phyloP scores from a whole-genome alignment of 2,329 filamentous ascomycete genomes.

The Colletotrichum sp. region DNA sequence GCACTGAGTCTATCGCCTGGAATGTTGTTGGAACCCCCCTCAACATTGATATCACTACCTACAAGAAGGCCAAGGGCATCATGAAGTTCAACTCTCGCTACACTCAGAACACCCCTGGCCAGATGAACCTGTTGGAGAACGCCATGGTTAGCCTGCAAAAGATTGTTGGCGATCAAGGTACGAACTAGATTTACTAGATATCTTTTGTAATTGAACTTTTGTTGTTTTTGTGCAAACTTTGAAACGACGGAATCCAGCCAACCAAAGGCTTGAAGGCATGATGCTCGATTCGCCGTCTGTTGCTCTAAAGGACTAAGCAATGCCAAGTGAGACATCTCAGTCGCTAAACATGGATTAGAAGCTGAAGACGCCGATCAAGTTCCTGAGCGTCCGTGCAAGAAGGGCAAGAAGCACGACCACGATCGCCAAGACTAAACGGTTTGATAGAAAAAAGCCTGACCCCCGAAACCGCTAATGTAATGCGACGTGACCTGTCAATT shows the following conservation, averaged over 20 bases:
- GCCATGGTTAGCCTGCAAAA: constrained; percentile 8
- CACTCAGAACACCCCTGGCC: constrained; percentile 53
- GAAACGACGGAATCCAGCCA: background rate
- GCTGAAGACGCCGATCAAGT: background rate
- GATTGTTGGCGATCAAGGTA: background rate
- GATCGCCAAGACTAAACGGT: background rate
- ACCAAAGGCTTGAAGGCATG: too few species aligned
- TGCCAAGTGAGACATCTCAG: background rate
- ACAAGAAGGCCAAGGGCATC: constrained; percentile 54
- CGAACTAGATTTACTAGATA: constrained; percentile 4
- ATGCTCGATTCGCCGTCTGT: background rate
- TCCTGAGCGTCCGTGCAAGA: background rate
- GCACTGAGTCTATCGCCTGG: constrained; percentile 61
- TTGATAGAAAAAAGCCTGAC: background rate
- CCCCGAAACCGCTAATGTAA: background rate
- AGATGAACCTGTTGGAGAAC: constrained; percentile 45
- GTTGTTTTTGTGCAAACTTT: background rate
- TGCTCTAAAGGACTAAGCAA: background rate
- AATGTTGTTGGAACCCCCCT: constrained; percentile 54
- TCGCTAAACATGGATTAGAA: constrained; percentile 4
- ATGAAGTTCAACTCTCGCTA: constrained; percentile 62
- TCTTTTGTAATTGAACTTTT: background rate
- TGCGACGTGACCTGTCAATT: background rate
- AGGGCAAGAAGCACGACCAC: background rate
- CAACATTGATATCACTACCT: constrained; percentile 53